These are phyloP conservation scores for Naumovozyma castellii DNA, from an alignment of 805 yeast genomes.

Conservation along the genomic window DNA sequence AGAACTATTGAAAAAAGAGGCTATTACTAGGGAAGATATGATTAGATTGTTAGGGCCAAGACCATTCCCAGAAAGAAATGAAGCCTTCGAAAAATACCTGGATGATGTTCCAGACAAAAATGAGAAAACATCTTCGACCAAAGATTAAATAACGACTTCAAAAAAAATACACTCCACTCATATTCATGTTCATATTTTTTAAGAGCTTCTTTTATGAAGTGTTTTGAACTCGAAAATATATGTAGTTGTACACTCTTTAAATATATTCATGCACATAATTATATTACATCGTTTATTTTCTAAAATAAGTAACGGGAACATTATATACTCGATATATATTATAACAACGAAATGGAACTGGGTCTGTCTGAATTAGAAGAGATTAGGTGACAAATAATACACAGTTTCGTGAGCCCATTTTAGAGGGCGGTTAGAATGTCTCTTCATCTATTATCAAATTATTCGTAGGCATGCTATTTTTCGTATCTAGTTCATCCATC, in stretches of 20 bases:
- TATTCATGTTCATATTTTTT: background rate
- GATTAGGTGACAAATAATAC: too few relatives aligned
- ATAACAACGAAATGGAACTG: background rate
- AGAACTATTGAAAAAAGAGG: conserved; percentile 77
- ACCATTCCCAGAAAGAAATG: conserved; percentile 83
- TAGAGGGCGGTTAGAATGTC: too few relatives aligned
- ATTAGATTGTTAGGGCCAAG: conserved; percentile 81
- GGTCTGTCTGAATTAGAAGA: background rate
- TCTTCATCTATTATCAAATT: conserved; percentile 30
- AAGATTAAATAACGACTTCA: conserved; percentile 7
- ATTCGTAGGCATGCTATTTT: conserved; percentile 9
- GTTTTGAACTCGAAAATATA: background rate
- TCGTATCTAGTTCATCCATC: too few relatives aligned
- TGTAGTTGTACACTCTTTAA: background rate
- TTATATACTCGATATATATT: background rate
- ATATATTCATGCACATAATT: conserved; percentile 1
- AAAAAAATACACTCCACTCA: background rate
- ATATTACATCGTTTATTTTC: background rate
- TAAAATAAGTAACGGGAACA: background rate
- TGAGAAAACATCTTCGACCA: conserved; percentile 7
- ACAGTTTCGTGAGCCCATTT: too few relatives aligned
- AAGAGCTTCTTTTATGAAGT: background rate
- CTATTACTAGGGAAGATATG: conserved; percentile 90
- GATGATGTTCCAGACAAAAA: conserved; percentile 28
- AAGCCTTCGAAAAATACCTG: conserved; percentile 83